Conservation (phyloP, 192 early-diverging fungal species). For the Rhizophagus clarus region DNA sequence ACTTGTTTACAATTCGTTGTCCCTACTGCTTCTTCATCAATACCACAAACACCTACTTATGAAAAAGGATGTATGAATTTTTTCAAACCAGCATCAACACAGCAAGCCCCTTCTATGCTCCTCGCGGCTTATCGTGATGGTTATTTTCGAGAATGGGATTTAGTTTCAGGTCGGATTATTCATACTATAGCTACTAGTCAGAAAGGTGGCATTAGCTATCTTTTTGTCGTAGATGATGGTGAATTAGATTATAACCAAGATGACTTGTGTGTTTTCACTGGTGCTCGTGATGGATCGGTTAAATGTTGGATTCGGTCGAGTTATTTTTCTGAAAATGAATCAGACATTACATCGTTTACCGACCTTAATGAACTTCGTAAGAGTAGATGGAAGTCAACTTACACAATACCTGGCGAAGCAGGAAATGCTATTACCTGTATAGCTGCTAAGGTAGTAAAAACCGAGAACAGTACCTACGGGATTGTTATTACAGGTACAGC, state of each 20-base stretch:
- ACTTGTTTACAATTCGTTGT: slow-evolving; percentile 27
- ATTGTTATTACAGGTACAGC: slow-evolving; percentile 22
- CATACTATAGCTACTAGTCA: slow-evolving; percentile 29
- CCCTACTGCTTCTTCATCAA: background rate
- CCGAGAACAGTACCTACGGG: background rate
- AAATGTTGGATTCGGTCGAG: slow-evolving; percentile 20
- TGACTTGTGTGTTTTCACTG: slow-evolving; percentile 3
- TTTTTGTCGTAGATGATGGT: slow-evolving; percentile 13
- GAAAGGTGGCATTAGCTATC: slow-evolving; percentile 25
- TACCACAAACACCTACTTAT: background rate
- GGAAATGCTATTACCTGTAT: slow-evolving; percentile 27
- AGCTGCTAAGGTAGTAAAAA: slow-evolving; percentile 20
- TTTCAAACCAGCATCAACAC: background rate
- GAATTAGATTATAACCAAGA: background rate
- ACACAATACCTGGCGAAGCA: slow-evolving; percentile 6
- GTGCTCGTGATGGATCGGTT: slow-evolving; percentile 30
- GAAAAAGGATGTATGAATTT: background rate
- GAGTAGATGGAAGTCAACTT: slow-evolving; percentile 20
- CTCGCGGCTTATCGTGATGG: slow-evolving; percentile 25
- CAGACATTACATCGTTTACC: background rate
- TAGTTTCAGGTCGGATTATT: slow-evolving; percentile 14
- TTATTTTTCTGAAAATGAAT: background rate
- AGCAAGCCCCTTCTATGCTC: background rate
- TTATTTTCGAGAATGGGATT: slow-evolving; percentile 30
- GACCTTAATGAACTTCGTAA: background rate